phyloP scores from a whole-genome alignment of 2,329 filamentous ascomycete genomes.

The Colletotrichum cuscutae region DNA sequence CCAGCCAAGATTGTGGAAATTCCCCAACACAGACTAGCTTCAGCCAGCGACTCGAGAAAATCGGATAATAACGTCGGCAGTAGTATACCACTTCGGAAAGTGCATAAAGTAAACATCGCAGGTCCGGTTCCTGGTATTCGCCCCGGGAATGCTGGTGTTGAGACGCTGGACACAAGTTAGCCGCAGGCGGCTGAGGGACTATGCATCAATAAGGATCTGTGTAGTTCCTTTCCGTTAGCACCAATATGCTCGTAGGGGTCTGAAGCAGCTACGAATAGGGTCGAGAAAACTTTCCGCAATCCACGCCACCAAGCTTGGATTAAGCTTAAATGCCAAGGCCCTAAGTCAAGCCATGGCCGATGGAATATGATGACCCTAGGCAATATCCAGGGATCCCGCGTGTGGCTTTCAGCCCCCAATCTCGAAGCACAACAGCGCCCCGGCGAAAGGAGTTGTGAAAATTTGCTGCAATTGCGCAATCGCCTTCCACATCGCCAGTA shows the following conservation, averaged over 20 bases:
- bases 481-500: no score
- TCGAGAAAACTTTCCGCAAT: background rate
- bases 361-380: background rate
- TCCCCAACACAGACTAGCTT: background rate
- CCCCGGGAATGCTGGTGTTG: background rate
- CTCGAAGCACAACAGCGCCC: background rate
- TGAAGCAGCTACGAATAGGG: background rate
- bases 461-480: background rate
- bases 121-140: background rate
- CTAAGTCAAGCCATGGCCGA: background rate
- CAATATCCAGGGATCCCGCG: background rate
- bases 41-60: background rate
- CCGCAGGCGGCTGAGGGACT: background rate
- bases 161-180: background rate
- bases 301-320: background rate
- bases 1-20: background rate
- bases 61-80: background rate
- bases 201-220: background rate
- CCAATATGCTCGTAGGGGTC: background rate
- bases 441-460: background rate
- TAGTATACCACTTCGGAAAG: no score
- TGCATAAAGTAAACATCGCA: background rate
- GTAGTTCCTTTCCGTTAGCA: background rate
- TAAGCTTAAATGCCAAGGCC: slow-evolving; percentile 13
- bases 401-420: background rate